Conservation (phyloP, 1,284 basidiomycete species). For the Rhodotorula glutinis region DNA sequence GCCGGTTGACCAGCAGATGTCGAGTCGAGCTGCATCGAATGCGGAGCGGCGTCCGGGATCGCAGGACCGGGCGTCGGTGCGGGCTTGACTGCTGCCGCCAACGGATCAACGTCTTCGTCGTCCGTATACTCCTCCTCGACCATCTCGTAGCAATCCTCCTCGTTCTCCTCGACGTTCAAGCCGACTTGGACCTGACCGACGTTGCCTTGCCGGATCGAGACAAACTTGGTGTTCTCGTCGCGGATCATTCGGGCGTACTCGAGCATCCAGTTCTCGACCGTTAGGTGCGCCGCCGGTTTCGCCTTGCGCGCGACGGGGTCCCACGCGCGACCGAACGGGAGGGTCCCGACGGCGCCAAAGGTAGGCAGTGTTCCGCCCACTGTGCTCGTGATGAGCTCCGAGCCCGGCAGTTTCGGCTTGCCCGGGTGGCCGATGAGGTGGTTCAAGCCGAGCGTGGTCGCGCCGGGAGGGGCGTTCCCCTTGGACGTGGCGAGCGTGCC, state of each 20-base stretch:
- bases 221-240: conserved; percentile 64
- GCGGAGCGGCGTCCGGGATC: not conserved
- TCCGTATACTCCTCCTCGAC: conserved; percentile 45
- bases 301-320: conserved; percentile 62
- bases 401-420: conserved; percentile 29
- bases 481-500: conserved; percentile 47
- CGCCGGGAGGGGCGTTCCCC: conserved; percentile 49
- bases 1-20: conserved; percentile 19
- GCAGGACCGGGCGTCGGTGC: not conserved
- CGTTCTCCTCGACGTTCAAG: conserved; percentile 23
- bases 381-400: conserved; percentile 45
- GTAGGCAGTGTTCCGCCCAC: conserved; percentile 47
- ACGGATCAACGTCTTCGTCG: conserved; percentile 38
- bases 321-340: conserved; percentile 76
- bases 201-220: conserved; percentile 57
- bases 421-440: conserved; percentile 28
- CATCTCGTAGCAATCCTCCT: conserved; percentile 34
- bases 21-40: not conserved
- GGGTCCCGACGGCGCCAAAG: conserved; percentile 74
- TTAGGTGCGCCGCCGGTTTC: conserved; percentile 52
- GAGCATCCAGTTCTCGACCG: conserved; percentile 84
- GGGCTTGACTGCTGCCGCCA: conserved; percentile 5
- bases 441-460: conserved; percentile 30
- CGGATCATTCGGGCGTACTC: conserved; percentile 65
- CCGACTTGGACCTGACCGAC: conserved; percentile 37